Evolutionary conservation across 768 basidiomycete genomes (phyloP).

Genomic region (Hemileccinum impolitum): DNA sequence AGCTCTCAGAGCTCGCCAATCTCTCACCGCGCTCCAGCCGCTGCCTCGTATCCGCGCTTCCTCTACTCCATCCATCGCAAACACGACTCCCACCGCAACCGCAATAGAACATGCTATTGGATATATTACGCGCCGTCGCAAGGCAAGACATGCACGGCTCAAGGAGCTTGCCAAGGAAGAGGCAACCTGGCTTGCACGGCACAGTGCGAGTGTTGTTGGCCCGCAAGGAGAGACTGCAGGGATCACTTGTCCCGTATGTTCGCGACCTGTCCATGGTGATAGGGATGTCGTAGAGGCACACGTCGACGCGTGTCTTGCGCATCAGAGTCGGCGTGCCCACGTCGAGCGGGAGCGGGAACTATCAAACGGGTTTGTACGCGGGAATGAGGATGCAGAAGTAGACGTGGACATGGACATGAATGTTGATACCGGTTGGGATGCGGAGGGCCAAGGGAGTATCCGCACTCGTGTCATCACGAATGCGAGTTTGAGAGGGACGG

Average conservation of each 20-base stretch:
- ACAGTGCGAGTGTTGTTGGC: conserved; percentile 29
- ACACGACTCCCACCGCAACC: conserved; percentile 22
- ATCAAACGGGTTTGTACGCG: conserved; percentile 29
- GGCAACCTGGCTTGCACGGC: conserved; percentile 29
- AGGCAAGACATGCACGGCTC: conserved; percentile 61
- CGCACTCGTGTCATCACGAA: conserved; percentile 37
- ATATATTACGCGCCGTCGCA: conserved; percentile 64
- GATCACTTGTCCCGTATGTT: conserved; percentile 70
- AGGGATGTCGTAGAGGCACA: conserved; percentile 74
- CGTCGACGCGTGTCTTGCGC: conserved; percentile 73
- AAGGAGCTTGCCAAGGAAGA: conserved; percentile 67
- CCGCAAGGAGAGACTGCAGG: conserved; percentile 38
- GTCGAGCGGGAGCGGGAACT: conserved; percentile 29
- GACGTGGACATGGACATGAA: conserved; percentile 34
- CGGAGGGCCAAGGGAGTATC: conserved; percentile 36
- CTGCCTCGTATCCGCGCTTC: conserved; percentile 25
- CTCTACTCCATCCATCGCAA: conserved; percentile 13
- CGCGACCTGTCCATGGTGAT: conserved; percentile 55
- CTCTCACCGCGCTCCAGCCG: conserved; percentile 29
- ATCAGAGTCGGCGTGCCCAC: conserved; percentile 43
- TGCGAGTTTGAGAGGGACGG: conserved; percentile 50
- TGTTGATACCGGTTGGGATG: conserved; percentile 38
- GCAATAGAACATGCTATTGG: conserved; percentile 54
- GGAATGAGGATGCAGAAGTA: conserved; percentile 28
- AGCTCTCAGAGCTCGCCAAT: conserved; percentile 42